Evolutionary conservation across 495 filamentous ascomycete genomes (phyloP), one percentile per base, ranked within the genome.

Genomic region (Lepraria neglecta): DNA sequence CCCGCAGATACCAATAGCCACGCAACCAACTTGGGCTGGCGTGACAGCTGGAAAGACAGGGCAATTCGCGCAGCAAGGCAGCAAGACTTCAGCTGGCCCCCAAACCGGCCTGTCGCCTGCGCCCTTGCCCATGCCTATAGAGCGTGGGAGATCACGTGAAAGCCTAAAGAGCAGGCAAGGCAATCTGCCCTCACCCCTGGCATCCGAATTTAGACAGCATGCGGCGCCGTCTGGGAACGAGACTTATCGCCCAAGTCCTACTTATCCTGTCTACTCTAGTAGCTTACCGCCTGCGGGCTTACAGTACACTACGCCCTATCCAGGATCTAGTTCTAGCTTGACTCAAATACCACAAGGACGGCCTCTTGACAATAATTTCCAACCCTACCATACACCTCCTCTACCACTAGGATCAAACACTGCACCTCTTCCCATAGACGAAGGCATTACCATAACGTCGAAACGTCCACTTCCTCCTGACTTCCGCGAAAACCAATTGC

Each of bases 111-210:
- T 27, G 47, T 12, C 69, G 66, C n/a, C 65, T 52, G 19, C 55
- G 47, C 57, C 60, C 61, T 45, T 51, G 15, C 60, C 60, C 61
- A 47, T 51, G n/a, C 60, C 60, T 17, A 27, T 75, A 31, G 71
- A 70, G 30, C 70, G 67, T 56, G 73, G 71, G 30, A 61, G 69
- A n/a, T 77, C 76, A 19, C 65, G 56, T 1, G 75, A 78, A 44
- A 75, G 74, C 15, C 60, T 77, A 7, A 62, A 70, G 44, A 66
- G 63, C 40, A 59, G 69, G 31, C 59, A 62, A 54, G 69, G 67
- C 44, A 70, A 72, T 12, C 69, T 68, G 45, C 65, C 69, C 0
- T 76, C 75, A 6, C 73, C 76, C 1, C 59, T 77, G 15, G 64
- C 71, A 7, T 65, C 65, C 0, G 77, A 79, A 28, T 62, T 74